Evolutionary conservation across 139 green algal species (phyloP).

Genomic region (Ettlia oleoabundans): DNA sequence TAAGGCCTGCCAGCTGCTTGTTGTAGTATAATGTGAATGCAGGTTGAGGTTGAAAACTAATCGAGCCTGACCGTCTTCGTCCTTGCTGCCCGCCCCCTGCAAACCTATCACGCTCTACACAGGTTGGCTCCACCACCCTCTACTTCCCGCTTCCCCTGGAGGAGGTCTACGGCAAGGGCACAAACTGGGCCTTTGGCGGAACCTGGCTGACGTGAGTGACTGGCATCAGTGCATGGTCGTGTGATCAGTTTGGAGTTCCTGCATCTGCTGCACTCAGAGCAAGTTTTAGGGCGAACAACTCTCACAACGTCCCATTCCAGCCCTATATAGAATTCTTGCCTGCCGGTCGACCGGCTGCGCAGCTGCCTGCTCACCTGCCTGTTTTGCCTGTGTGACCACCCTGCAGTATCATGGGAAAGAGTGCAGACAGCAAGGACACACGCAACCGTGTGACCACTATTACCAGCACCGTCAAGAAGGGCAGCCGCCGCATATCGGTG

Average conservation of each 20-base stretch:
- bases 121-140: constrained; percentile 10
- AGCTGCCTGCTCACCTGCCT: neutral
- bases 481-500: constrained; percentile 4
- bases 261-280: neutral
- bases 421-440: neutral
- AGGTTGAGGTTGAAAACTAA: neutral
- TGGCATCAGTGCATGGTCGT: neutral
- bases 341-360: too few relatives aligned
- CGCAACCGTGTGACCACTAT: neutral
- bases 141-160: neutral
- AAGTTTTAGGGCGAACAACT: neutral
- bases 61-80: neutral
- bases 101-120: neutral
- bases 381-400: neutral
- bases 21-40: too few relatives aligned
- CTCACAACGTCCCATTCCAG: neutral
- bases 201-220: constrained; percentile 18
- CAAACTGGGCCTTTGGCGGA: constrained; percentile 22
- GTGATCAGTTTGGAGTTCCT: too few relatives aligned
- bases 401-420: constrained; percentile 23
- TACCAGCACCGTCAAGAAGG: neutral
- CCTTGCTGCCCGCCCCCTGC: too few relatives aligned
- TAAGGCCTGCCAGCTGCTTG: neutral
- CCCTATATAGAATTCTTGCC: neutral
- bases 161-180: constrained; percentile 2